Conservation (phyloP, 768 basidiomycete species). For the Erythrobasidium yunnanense region DNA sequence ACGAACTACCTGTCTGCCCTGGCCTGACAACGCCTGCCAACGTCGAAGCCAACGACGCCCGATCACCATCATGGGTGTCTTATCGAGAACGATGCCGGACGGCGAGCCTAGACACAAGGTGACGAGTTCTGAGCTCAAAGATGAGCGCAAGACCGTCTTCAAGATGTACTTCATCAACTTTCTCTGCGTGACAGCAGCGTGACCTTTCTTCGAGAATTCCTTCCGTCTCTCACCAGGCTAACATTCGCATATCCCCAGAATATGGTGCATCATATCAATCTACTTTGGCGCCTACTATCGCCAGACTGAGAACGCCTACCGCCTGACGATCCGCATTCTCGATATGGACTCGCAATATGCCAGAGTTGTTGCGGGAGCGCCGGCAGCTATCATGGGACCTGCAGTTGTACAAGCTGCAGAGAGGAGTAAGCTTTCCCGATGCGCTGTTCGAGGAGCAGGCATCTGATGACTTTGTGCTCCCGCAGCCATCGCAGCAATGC, state of each 20-base stretch:
- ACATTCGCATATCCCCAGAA: neutral
- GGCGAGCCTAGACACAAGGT: constrained; percentile 31
- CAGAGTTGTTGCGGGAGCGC: constrained; percentile 23
- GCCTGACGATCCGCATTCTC: constrained; percentile 39
- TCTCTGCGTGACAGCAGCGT: neutral
- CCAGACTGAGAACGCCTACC: constrained; percentile 38
- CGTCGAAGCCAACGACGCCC: neutral
- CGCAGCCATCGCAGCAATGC: constrained; percentile 29
- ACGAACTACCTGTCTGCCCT: no score
- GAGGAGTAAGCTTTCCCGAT: neutral
- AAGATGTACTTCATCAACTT: constrained; percentile 31
- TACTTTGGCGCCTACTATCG: constrained; percentile 42
- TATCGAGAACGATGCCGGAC: no score
- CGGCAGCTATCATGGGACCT: constrained; percentile 41
- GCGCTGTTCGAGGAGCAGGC: no score
- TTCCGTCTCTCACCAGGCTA: no score
- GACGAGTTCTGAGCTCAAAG: constrained; percentile 30
- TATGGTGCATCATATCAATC: constrained; percentile 35
- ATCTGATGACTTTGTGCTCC: neutral
- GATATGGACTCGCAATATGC: constrained; percentile 40
- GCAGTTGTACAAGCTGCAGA: constrained; percentile 32
- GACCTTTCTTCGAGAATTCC: neutral
- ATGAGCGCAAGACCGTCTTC: constrained; percentile 34
- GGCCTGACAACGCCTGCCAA: neutral
- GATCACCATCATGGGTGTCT: no score